Evolutionary conservation across 179 eudicot species (phyloP), one percentile per base, ranked within the genome.

Genomic region (Beta corolliflora): DNA sequence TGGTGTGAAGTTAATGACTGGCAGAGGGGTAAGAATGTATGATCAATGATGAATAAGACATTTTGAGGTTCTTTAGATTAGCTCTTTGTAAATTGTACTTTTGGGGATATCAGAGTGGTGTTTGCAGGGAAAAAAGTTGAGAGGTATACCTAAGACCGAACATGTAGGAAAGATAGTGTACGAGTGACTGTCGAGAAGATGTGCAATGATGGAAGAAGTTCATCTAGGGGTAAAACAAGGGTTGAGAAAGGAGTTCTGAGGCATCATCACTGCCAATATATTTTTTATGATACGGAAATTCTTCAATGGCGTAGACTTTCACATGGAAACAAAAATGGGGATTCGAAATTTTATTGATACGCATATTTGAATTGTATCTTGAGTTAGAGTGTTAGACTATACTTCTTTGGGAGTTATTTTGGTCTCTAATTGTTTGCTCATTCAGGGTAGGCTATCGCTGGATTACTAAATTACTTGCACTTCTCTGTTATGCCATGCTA

Each of bases 381-480:
- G 73, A 41, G 16, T 19, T 75, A 53, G 73, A 70, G 8, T 21
- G 12, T 60, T 10, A 3, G 41, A 2, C 41, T 36, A 36, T 36
- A 36, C 3, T 53, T 71, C 18, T 77, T 70, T 5, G 58, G 59
- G 44, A 73, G n/a, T 52, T 64, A 23, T 65, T 80, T 67, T 50
- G 81, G 67, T 79, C 67, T 81, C 88, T 94, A 74, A 91, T 88
- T 87, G 78, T 86, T 85, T 83, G 71, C 61, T 86, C 68, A 66
- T 92, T 84, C 97, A 97, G 99, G 97, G 83, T 92, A 90, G 99
- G 99, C 83, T 97, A 92, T 83, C 90, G 94, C 79, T 93, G 94
- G 94, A 86, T 94, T 71, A 83, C 87, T 71, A 86, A 90, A 77
- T 80, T 92, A 72, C 89, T 94, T 76, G 93, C 94, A 73, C 93